Conservation (phyloP, 2,329 filamentous ascomycete species). For the Ceratocystis harringtonii region DNA sequence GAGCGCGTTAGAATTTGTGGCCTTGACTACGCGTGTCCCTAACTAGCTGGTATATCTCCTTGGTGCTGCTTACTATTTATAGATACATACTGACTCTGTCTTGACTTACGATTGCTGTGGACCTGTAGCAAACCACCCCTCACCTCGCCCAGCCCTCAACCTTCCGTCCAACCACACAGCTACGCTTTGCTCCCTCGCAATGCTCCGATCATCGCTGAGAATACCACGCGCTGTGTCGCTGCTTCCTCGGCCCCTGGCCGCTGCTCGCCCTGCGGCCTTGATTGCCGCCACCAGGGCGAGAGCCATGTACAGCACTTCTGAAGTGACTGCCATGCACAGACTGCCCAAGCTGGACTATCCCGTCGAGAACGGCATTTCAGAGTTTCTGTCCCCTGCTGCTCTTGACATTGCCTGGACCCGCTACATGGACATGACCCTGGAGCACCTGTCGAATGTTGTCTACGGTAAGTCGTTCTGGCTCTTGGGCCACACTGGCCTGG, state of each 20-base stretch:
- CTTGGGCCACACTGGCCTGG: neutral
- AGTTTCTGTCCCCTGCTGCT: constrained; percentile 52
- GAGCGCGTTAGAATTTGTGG: neutral
- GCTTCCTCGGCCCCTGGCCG: constrained; percentile 16
- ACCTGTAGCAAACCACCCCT: neutral
- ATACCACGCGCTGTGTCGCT: constrained; percentile 31
- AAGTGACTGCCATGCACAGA: constrained; percentile 26
- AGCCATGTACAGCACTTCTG: constrained; percentile 33
- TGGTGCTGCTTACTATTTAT: neutral
- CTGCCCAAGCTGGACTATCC: constrained; percentile 34
- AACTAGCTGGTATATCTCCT: neutral
- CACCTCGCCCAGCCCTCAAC: neutral
- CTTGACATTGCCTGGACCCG: constrained; percentile 68
- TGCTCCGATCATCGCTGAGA: constrained; percentile 42
- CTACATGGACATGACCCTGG: constrained; percentile 60
- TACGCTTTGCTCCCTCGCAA: constrained; percentile 19
- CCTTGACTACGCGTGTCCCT: neutral
- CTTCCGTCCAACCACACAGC: neutral
- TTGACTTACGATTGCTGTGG: neutral
- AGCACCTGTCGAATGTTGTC: constrained; percentile 61
- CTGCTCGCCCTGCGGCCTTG: constrained; percentile 25
- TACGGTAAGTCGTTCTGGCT: constrained; percentile 41
- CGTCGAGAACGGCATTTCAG: constrained; percentile 42
- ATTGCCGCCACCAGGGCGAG: constrained; percentile 28
- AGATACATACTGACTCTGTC: neutral